Evolutionary conservation across 805 yeast species (phyloP), one percentile per base, ranked within the genome.

Genomic region (Pichia pseudocactophila): DNA sequence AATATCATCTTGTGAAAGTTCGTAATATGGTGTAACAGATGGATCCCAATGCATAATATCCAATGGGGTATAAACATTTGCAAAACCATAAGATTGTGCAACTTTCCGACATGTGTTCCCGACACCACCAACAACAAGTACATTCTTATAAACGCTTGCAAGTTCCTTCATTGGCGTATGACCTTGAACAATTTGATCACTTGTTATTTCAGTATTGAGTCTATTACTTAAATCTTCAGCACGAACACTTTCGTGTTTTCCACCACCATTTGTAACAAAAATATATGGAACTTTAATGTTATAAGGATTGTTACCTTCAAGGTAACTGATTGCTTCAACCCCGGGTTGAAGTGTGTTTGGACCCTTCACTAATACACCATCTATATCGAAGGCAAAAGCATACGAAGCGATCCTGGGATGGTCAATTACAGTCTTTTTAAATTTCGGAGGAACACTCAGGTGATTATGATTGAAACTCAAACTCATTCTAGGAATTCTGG

Each of bases 151-250:
- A 13, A 71, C 68, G 26, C 72, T 73, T 12, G 80, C 83, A 56
- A 86, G 69, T 55, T 84, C 94, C 52, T 76, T 80, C 92, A 87
- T 87, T 28, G 96, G 96, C 1, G 96, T 87, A 62, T 87, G 95
- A 47, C 95, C 95, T 63, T 87, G 96, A 53, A 87, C 82, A 45
- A 87, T 82, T 65, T 87, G 96, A 42, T 78, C 86, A 35, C 78
- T 77, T 11, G 80, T 73, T 45, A 87, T 76, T 32, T 72, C 72
- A 32, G 75, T 63, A 17, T 70, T 74, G 48, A 87, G 69, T 50
- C 86, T 66, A 43, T 71, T 68, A 34, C 80, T 68, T 55, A 87
- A 69, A 50, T 85, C 92, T 43, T 71, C 73, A 38, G 90, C 82
- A 52, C 96, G 70, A 9, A 74, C 79, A 43, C 66, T 58, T 60